phyloP scores from a whole-genome alignment of 164 flowering plant species.

The Akebia trifoliata region DNA sequence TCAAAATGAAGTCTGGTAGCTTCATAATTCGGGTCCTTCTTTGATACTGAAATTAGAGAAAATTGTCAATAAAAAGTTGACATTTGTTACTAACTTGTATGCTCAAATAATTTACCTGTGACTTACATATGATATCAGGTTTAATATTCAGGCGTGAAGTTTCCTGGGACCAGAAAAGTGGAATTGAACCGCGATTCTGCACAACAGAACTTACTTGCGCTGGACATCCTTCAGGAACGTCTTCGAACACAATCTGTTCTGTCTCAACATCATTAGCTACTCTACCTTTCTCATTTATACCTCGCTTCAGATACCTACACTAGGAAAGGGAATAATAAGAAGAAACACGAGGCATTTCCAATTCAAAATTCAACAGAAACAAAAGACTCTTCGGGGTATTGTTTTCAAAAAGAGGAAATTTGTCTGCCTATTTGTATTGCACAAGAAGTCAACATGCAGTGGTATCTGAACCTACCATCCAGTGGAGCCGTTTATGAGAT shows the following conservation, averaged over 20 bases:
- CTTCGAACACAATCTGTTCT: slow-evolving; percentile 87
- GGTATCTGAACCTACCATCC: background rate
- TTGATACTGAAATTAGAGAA: slow-evolving; percentile 66
- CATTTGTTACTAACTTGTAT: slow-evolving; percentile 29
- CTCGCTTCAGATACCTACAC: slow-evolving; percentile 78
- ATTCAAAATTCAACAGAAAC: slow-evolving; percentile 1
- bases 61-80: slow-evolving; percentile 12
- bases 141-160: slow-evolving; percentile 79
- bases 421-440: background rate
- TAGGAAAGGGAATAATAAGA: background rate
- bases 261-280: slow-evolving; percentile 99
- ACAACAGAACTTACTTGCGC: slow-evolving; percentile 77
- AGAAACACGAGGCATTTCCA: slow-evolving; percentile 1
- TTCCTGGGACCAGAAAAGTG: slow-evolving; percentile 99
- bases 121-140: slow-evolving; percentile 84
- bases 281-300: slow-evolving; percentile 87
- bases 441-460: slow-evolving; percentile 4
- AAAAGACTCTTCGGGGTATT: background rate
- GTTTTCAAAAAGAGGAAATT: background rate
- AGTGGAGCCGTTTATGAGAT: background rate
- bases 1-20: slow-evolving; percentile 91
- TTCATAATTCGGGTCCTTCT: slow-evolving; percentile 63
- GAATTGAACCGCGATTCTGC: slow-evolving; percentile 93
- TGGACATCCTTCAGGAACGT: slow-evolving; percentile 53
- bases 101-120: slow-evolving; percentile 12